These are phyloP conservation scores for Rhizodiscina lignyota DNA, from an alignment of 495 filamentous ascomycete species.

Conservation along the genomic window DNA sequence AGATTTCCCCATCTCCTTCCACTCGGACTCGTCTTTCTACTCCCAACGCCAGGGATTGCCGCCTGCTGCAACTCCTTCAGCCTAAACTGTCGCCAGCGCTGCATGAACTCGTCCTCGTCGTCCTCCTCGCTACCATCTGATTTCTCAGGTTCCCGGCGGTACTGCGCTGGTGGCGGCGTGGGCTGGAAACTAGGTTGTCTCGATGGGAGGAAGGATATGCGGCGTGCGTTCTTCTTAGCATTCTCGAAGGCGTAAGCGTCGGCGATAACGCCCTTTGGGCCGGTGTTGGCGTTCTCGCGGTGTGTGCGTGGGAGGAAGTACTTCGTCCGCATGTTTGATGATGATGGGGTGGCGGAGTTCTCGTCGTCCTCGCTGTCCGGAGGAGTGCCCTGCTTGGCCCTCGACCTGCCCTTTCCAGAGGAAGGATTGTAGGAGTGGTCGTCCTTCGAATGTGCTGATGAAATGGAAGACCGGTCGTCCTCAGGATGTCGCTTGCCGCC, in stretches of 20 bases:
- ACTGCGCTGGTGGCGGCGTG: too few species aligned
- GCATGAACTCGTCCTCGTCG: conserved; percentile 67
- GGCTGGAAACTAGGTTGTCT: too few species aligned
- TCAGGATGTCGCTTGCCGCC: conserved; percentile 37
- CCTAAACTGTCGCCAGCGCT: conserved; percentile 64
- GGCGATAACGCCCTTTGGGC: conserved; percentile 95
- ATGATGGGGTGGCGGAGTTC: conserved; percentile 38
- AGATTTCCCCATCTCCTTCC: conserved; percentile 61
- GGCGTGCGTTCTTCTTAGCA: conserved; percentile 28
- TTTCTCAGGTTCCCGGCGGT: conserved; percentile 12
- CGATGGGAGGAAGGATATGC: conserved; percentile 14
- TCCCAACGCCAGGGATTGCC: conserved; percentile 24
- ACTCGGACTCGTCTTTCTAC: conserved; percentile 49
- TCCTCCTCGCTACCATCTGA: not conserved
- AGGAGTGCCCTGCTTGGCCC: not conserved
- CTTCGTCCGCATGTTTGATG: conserved; percentile 34
- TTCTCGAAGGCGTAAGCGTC: conserved; percentile 84
- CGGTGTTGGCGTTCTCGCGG: conserved; percentile 66
- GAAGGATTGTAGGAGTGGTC: conserved; percentile 18
- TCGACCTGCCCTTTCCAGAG: too few species aligned
- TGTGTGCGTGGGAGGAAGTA: conserved; percentile 33
- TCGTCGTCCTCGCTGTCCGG: conserved; percentile 35
- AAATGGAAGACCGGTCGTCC: conserved; percentile 20
- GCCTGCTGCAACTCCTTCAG: conserved; percentile 57
- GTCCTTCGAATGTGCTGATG: conserved; percentile 12